phyloP scores from a whole-genome alignment of 495 filamentous ascomycete genomes.

The Bacidia gigantensis region DNA sequence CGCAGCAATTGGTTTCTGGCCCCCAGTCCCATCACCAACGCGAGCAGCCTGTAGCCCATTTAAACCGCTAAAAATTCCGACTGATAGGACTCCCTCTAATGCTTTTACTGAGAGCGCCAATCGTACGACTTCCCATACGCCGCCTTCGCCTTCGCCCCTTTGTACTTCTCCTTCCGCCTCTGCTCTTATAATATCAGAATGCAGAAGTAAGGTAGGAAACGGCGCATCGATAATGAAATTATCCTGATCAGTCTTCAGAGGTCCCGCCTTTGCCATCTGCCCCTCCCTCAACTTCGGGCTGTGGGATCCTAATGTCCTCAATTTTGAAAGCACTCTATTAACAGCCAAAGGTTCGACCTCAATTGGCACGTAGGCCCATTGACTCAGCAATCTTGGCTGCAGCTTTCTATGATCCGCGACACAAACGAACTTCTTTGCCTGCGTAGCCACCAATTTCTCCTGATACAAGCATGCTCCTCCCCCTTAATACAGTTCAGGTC shows the following conservation, averaged over 20 bases:
- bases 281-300: slow-evolving; percentile 56
- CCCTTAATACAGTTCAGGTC: slow-evolving; percentile 96
- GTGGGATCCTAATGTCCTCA: slow-evolving; percentile 55
- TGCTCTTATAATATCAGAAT: slow-evolving; percentile 37
- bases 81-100: slow-evolving; percentile 79
- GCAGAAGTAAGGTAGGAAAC: slow-evolving; percentile 55
- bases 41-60: slow-evolving; percentile 55
- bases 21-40: slow-evolving; percentile 44
- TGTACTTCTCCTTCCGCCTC: slow-evolving; percentile 17
- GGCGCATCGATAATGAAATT: slow-evolving; percentile 90
- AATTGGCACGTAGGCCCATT: slow-evolving; percentile 77
- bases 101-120: slow-evolving; percentile 60
- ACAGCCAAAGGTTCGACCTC: slow-evolving; percentile 81
- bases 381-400: slow-evolving; percentile 57
- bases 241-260: slow-evolving; percentile 82
- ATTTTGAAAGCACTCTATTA: slow-evolving; percentile 49
- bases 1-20: slow-evolving; percentile 81
- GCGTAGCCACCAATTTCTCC: slow-evolving; percentile 86
- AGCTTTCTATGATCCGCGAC: slow-evolving; percentile 91
- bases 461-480: slow-evolving; percentile 91
- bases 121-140: slow-evolving; percentile 63
- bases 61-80: slow-evolving; percentile 73
- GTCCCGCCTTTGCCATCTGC: slow-evolving; percentile 55
- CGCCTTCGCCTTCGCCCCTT: slow-evolving; percentile 36
- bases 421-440: slow-evolving; percentile 78